phyloP scores from a whole-genome alignment of 495 filamentous ascomycete species.

The Trichoderma erinaceum region DNA sequence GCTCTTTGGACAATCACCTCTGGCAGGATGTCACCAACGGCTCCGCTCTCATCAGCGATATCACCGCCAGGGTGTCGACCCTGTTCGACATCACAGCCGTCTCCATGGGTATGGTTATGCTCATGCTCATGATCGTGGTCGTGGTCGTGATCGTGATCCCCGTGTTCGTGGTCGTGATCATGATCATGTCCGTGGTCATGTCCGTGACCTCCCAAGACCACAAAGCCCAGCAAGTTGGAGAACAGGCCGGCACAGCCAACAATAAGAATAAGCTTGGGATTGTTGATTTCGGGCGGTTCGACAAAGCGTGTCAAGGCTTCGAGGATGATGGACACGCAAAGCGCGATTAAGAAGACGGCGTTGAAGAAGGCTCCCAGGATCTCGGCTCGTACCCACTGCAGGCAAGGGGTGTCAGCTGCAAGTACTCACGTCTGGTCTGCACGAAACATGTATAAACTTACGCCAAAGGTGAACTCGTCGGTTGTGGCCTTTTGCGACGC shows the following conservation, averaged over 20 bases:
- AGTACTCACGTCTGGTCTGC: slow-evolving; percentile 18
- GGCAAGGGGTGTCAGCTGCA: slow-evolving; percentile 17
- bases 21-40: slow-evolving; percentile 38
- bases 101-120: slow-evolving; percentile 23
- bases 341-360: slow-evolving; percentile 90
- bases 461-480: slow-evolving; percentile 88
- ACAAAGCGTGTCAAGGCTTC: slow-evolving; percentile 87
- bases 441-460: slow-evolving; percentile 37
- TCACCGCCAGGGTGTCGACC: slow-evolving; percentile 21
- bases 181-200: slow-evolving; percentile 63
- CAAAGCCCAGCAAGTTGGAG: slow-evolving; percentile 83
- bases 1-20: slow-evolving; percentile 34
- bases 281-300: slow-evolving; percentile 76
- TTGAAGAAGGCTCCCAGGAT: slow-evolving; percentile 93
- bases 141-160: slow-evolving; percentile 29
- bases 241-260: slow-evolving; percentile 82
- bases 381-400: slow-evolving; percentile 91
- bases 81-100: slow-evolving; percentile 22
- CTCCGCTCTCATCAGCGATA: slow-evolving; percentile 31
- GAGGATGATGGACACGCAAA: slow-evolving; percentile 92
- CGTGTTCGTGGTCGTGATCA: slow-evolving; percentile 35
- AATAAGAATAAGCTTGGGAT: slow-evolving; percentile 76
- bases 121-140: slow-evolving; percentile 36
- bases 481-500: slow-evolving; percentile 74
- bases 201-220: slow-evolving; percentile 88